Percentiles rank a stretch among this genome's conserved stretches.
Evolutionary conservation across 2,329 filamentous ascomycete genomes (phyloP).

Genomic region (Alternaria consortialis): DNA sequence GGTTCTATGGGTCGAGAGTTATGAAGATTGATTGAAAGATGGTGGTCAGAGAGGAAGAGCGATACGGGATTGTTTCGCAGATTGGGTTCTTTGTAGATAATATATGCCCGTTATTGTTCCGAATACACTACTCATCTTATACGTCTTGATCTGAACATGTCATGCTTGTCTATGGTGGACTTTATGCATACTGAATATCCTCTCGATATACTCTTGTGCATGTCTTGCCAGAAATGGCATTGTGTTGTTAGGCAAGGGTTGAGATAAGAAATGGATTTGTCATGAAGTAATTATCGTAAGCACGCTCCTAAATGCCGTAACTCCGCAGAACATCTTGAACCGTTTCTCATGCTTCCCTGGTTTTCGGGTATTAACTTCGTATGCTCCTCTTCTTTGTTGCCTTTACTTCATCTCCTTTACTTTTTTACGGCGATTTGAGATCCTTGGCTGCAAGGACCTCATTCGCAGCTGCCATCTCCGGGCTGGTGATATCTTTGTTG

Average conservation of each 20-base stretch:
- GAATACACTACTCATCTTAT: background rate
- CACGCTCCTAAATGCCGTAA: background rate
- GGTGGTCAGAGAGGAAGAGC: background rate
- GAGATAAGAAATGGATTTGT: background rate
- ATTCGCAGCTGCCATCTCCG: constrained; percentile 17
- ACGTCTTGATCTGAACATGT: background rate
- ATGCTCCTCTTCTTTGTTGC: background rate
- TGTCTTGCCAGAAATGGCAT: background rate
- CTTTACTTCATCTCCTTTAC: background rate
- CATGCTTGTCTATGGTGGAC: background rate
- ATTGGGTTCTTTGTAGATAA: background rate
- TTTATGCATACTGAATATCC: background rate
- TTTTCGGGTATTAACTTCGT: background rate
- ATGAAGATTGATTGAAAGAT: background rate
- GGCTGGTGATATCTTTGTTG: constrained; percentile 4
- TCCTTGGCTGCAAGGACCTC: constrained; percentile 15
- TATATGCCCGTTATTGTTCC: background rate
- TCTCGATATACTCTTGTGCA: background rate
- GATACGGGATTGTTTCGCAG: background rate
- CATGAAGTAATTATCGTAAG: background rate
- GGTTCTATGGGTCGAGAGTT: background rate
- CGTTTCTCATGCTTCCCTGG: background rate
- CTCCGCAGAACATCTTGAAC: background rate
- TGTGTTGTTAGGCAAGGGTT: background rate
- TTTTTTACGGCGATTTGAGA: constrained; percentile 8